These are phyloP conservation scores for Scheffersomyces stambukii DNA, from an alignment of 1,139 yeast genomes.

Conservation along the genomic window DNA sequence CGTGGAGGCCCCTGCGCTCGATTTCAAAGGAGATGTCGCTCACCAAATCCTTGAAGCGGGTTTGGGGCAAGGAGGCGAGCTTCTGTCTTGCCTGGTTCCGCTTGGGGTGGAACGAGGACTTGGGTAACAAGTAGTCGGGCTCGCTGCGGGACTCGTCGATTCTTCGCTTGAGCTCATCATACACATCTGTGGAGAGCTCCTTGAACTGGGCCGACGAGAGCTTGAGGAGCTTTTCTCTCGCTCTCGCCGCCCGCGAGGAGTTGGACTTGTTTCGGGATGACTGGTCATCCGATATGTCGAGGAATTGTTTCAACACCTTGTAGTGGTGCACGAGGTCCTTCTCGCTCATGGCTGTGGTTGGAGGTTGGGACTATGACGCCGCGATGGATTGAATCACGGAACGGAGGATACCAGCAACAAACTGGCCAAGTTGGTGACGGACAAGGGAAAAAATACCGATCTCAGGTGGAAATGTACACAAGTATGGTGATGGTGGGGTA, in stretches of 20 bases:
- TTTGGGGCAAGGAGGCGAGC: conserved; percentile 76
- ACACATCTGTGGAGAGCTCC: conserved; percentile 89
- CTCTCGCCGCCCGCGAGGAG: conserved; percentile 66
- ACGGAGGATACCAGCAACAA: no score
- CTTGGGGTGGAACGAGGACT: conserved; percentile 80
- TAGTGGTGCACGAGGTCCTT: conserved; percentile 43
- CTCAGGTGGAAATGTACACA: no score
- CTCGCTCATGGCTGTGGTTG: conserved; percentile 36
- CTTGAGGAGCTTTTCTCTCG: conserved; percentile 79
- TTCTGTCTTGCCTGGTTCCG: conserved; percentile 95
- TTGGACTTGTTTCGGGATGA: conserved; percentile 37
- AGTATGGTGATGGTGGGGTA: no score
- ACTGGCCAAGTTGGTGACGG: no score
- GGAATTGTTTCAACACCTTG: conserved; percentile 48
- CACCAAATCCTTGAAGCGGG: conserved; percentile 84
- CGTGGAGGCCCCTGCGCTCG: conserved; percentile 65
- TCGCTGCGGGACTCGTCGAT: conserved; percentile 51
- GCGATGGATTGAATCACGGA: no score
- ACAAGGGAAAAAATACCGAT: no score
- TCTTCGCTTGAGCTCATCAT: conserved; percentile 82
- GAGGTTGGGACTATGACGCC: no score
- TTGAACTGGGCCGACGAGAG: conserved; percentile 80
- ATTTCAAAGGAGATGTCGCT: conserved; percentile 87
- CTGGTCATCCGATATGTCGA: conserved; percentile 49
- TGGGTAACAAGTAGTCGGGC: conserved; percentile 65